Base-by-base conservation (phyloP, 1,139 yeast genomes). In the Meyerozyma carpophila region DNA sequence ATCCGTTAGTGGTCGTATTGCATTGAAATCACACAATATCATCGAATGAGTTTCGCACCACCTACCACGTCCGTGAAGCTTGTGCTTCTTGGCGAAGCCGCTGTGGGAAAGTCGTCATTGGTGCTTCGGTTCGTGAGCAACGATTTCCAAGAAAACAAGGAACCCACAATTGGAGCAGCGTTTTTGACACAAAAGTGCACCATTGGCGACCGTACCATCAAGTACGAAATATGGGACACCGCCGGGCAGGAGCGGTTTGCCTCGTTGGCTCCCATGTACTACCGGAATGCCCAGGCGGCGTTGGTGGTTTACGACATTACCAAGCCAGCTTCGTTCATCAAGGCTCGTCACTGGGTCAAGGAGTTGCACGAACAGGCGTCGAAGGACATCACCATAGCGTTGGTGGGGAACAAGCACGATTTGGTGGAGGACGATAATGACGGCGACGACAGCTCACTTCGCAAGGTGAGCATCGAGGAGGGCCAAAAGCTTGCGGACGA, bases 241-340 rank as follows among this genome's bases (percentile, higher is more conserved):
- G 98, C 98, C 0, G 98, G 98, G 14, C 98, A 93, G 68, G 98
- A 93, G 64, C 72, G 98, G 50, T 93, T 93, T 71, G 97, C 98
- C 4, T 85, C 94, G 32, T 75, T 93, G 59, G 98, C 98, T 1
- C 98, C 98, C 24, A 87, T 93, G 95, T 93, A 93, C 66, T 93
- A 93, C 70, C 80, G 98, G 61, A 93, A 93, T 59, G 98, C 98
- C n/a, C 98, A 93, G 64, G 95, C 96, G 32, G 98, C 98, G 0
- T 71, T 93, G 51, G 97, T 93, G 9, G 98, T 93, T 8, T 93
- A 93, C 61, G 98, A 93, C 60, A 81, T 93, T 51, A 91, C 98
- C 39, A 93, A 93, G 62, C 97, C 98, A 2, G 95, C 96, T n/a
- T 85, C 95, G 18, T 91, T 93, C 57, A 87, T 93, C 58, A 91